Percentiles rank a stretch among this genome's conserved stretches.
Evolutionary conservation across 257 asterid species (phyloP).

Genomic region (Ocimum tenuiflorum): DNA sequence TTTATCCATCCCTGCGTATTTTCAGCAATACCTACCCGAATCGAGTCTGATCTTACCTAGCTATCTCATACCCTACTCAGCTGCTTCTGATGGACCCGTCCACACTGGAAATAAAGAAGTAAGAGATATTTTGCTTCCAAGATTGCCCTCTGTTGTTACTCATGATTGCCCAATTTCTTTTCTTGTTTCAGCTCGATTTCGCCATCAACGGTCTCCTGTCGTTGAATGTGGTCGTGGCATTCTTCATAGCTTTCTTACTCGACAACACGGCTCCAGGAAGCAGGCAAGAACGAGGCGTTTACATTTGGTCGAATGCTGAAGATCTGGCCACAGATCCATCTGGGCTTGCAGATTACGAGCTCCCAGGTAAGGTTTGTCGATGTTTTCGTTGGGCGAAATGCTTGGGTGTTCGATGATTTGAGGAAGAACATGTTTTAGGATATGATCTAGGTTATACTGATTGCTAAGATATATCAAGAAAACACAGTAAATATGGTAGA

Average conservation of each 20-base stretch:
- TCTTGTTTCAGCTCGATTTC: constrained; percentile 56
- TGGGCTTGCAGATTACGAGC: constrained; percentile 47
- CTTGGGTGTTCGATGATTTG: constrained; percentile 39
- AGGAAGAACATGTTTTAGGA: not conserved
- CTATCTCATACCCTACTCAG: constrained; percentile 80
- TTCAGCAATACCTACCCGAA: constrained; percentile 84
- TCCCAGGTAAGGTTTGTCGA: constrained; percentile 50
- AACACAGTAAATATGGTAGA: too few species aligned
- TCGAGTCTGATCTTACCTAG: constrained; percentile 65
- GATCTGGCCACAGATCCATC: constrained; percentile 53
- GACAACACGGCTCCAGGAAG: constrained; percentile 93
- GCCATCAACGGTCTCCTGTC: constrained; percentile 76
- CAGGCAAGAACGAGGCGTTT: constrained; percentile 79
- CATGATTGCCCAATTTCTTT: constrained; percentile 1
- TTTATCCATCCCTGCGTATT: constrained; percentile 77
- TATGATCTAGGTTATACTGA: too few species aligned
- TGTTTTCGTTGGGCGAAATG: constrained; percentile 71
- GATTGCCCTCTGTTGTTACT: not conserved
- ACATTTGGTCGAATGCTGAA: constrained; percentile 69
- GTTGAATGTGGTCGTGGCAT: constrained; percentile 73
- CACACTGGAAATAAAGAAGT: constrained; percentile 62
- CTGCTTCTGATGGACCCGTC: constrained; percentile 91
- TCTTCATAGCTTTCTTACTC: constrained; percentile 59
- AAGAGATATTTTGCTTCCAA: constrained; percentile 21
- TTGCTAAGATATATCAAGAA: not conserved